These are phyloP conservation scores for Gossypium gossypioides DNA, from an alignment of 441 rosid genomes.

Conservation along the genomic window DNA sequence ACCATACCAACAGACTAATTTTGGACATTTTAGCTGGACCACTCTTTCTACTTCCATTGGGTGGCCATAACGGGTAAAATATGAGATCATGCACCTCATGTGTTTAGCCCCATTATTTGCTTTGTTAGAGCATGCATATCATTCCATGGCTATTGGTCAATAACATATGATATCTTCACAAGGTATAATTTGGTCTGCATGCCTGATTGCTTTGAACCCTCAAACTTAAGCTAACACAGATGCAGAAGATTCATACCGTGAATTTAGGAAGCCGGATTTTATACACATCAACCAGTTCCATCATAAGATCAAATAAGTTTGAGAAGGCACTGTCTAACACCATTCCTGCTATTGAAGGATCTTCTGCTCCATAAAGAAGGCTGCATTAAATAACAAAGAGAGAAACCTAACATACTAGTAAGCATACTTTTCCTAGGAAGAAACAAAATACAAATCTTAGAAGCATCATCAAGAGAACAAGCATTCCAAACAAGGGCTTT, in stretches of 20 bases:
- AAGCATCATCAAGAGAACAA: conserved; percentile 1
- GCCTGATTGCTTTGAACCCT: neutral
- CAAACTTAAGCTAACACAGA: neutral
- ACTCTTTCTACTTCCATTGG: neutral
- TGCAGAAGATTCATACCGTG: conserved; percentile 44
- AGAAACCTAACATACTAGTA: neutral
- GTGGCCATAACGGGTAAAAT: neutral
- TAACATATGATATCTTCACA: neutral
- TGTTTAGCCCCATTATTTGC: neutral
- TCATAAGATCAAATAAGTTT: conserved; percentile 81
- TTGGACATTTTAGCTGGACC: conserved; percentile 1
- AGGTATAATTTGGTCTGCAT: neutral
- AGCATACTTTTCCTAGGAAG: neutral
- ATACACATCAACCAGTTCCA: conserved; percentile 93
- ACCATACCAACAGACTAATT: conserved; percentile 1
- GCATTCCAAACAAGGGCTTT: conserved; percentile 4
- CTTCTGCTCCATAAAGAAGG: conserved; percentile 96
- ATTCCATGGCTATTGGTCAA: neutral
- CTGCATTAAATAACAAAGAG: conserved; percentile 35
- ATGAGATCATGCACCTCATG: neutral
- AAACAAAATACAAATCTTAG: neutral
- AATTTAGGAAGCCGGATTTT: conserved; percentile 92
- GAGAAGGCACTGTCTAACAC: conserved; percentile 95
- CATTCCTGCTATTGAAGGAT: conserved; percentile 92
- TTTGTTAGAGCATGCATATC: neutral